phyloP scores from a whole-genome alignment of 2,329 filamentous ascomycete species.

The Arthrobotrys entomopaga region DNA sequence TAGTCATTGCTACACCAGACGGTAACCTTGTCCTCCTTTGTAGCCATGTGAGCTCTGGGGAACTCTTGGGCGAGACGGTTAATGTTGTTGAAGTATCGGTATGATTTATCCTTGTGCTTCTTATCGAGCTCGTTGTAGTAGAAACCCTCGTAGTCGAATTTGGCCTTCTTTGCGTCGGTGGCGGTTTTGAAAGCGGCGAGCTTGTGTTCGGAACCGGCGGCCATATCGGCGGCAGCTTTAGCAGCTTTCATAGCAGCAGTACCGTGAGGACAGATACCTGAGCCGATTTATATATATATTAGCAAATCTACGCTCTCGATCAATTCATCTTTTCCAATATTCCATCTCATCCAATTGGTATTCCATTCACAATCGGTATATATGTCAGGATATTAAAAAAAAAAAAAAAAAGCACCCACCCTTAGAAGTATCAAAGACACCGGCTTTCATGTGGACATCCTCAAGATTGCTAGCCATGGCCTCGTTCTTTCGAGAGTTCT shows the following conservation, averaged over 20 bases:
- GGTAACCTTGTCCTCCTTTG: conserved; percentile 83
- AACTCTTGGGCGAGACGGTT: conserved; percentile 97
- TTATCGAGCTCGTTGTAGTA: conserved; percentile 91
- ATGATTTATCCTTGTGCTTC: conserved; percentile 99
- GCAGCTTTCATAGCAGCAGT: conserved; percentile 59
- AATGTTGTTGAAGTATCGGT: conserved; percentile 99
- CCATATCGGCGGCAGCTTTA: conserved; percentile 57
- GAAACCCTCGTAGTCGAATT: conserved; percentile 91
- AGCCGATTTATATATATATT: not conserved
- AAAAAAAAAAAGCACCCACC: conserved; percentile 33
- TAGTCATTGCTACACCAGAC: conserved; percentile 99
- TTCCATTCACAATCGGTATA: conserved; percentile 6
- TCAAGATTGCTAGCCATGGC: conserved; percentile 72
- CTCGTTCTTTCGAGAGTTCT: conserved; percentile 80
- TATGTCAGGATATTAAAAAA: not conserved
- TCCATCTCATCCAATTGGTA: too few relatives aligned
- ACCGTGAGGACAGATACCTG: conserved; percentile 59
- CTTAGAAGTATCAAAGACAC: conserved; percentile 59
- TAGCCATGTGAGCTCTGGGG: conserved; percentile 89
- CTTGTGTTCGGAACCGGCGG: conserved; percentile 56
- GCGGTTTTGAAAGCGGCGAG: conserved; percentile 35
- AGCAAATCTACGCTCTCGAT: not conserved
- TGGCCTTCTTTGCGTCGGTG: conserved; percentile 63
- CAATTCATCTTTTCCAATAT: too few relatives aligned
- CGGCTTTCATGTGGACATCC: conserved; percentile 58